These are phyloP conservation scores for Globisporangium viniferum DNA, from an alignment of 352 stramenopile species.

Conservation along the genomic window DNA sequence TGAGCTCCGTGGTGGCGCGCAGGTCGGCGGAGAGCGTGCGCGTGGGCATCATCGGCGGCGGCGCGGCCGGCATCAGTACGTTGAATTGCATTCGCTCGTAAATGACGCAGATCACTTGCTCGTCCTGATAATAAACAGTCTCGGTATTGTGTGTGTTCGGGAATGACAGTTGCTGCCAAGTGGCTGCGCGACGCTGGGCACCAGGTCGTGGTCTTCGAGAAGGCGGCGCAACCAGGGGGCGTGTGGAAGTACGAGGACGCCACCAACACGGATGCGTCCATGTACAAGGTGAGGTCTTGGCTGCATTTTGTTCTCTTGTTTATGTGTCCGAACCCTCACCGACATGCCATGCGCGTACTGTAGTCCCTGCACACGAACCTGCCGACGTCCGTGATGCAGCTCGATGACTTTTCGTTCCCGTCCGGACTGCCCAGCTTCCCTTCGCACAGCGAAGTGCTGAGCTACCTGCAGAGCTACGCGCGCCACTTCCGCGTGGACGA, in stretches of 20 bases:
- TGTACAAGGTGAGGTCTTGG: conserved; percentile 55
- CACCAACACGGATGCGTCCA: conserved; percentile 42
- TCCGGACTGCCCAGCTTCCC: conserved; percentile 49
- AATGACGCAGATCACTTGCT: not conserved
- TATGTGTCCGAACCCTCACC: not conserved
- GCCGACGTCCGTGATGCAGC: conserved; percentile 76
- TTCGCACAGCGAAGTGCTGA: conserved; percentile 56
- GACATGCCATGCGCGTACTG: conserved; percentile 25
- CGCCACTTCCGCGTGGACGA: conserved; percentile 48
- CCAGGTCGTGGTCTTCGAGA: conserved; percentile 73
- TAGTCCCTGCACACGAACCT: conserved; percentile 81
- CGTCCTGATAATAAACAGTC: not conserved
- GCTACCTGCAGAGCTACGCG: conserved; percentile 71
- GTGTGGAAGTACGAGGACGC: conserved; percentile 78
- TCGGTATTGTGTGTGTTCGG: not conserved
- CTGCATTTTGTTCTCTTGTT: not conserved
- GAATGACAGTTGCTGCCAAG: conserved; percentile 57
- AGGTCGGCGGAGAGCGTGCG: conserved; percentile 14
- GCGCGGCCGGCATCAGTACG: conserved; percentile 74
- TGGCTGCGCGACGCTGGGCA: conserved; percentile 62
- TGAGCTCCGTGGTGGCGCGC: not conserved
- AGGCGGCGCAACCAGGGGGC: conserved; percentile 50
- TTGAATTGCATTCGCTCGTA: conserved; percentile 2
- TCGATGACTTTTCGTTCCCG: conserved; percentile 68
- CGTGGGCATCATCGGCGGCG: conserved; percentile 70